Evolutionary conservation across 495 filamentous ascomycete genomes (phyloP).

Genomic region (Platismatia glauca): DNA sequence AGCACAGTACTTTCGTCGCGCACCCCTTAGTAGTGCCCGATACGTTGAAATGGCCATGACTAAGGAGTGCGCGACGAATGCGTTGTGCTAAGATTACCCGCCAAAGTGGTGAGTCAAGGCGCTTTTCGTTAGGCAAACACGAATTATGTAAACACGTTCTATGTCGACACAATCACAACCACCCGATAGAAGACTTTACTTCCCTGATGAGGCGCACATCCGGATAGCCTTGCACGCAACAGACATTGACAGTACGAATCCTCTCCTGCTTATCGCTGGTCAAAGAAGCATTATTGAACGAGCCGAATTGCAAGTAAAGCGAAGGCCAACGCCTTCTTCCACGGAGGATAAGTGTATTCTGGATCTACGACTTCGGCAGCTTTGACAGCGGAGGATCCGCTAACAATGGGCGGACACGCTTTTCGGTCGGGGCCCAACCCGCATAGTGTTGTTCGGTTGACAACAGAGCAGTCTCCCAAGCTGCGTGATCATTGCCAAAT

Average conservation of each 20-base stretch:
- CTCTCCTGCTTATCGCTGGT: neutral
- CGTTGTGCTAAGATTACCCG: no score
- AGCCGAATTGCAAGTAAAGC: neutral
- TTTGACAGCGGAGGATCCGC: neutral
- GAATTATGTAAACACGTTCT: no score
- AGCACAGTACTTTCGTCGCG: no score
- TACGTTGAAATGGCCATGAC: no score
- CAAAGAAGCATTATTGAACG: neutral
- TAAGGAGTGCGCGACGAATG: no score
- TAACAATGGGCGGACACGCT: neutral
- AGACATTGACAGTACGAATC: neutral
- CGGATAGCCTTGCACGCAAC: neutral
- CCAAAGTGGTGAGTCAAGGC: no score
- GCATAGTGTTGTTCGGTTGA: neutral
- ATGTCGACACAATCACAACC: no score
- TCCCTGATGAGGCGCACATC: neutral
- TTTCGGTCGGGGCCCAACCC: neutral
- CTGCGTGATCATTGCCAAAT: neutral
- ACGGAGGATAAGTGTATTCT: neutral
- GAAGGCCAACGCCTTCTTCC: neutral
- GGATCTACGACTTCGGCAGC: neutral
- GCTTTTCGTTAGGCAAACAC: no score
- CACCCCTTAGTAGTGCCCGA: no score
- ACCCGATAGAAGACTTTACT: no score
- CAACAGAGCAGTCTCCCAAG: neutral